A percentile compares a stretch with the other conserved stretches of the same genome.
Evolutionary conservation across 257 asterid species (phyloP).

Genomic region (Nicotiana paniculata): DNA sequence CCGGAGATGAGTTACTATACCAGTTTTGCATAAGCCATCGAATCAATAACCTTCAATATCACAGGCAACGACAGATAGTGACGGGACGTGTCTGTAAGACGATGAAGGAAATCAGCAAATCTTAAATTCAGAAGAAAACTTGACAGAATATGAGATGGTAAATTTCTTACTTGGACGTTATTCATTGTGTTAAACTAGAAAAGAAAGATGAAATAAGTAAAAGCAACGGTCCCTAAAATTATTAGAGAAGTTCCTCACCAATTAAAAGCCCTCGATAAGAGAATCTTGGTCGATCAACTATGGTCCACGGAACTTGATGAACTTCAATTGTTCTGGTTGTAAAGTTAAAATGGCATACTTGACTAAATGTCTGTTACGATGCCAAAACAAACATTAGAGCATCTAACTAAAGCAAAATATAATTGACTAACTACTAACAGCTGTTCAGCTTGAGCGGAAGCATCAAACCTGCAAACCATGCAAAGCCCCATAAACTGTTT

Average conservation of each 20-base stretch:
- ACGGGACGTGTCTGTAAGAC: conserved; percentile 70
- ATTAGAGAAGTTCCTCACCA: conserved; percentile 40
- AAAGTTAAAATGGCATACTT: conserved; percentile 57
- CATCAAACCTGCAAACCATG: conserved; percentile 78
- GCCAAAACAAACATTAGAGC: neutral
- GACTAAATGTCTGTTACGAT: conserved; percentile 80
- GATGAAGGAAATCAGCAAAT: conserved; percentile 4
- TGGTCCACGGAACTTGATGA: conserved; percentile 77
- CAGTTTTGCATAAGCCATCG: conserved; percentile 89
- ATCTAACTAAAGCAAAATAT: neutral
- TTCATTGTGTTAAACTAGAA: neutral
- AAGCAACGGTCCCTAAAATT: neutral
- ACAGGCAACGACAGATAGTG: conserved; percentile 70
- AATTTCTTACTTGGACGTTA: neutral
- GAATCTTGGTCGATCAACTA: conserved; percentile 81
- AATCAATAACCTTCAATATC: conserved; percentile 88
- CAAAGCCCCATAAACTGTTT: conserved; percentile 82
- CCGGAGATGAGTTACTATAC: conserved; percentile 27
- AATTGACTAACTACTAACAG: neutral
- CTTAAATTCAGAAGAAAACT: neutral
- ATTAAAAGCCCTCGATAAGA: conserved; percentile 85
- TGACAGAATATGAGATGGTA: neutral
- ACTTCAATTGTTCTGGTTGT: conserved; percentile 50
- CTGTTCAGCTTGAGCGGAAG: neutral
- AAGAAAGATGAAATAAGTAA: neutral